Percentiles rank a stretch among this genome's conserved stretches.
These are phyloP conservation scores for Globisporangium ultimum DNA, from an alignment of 352 stramenopile species.

Conservation along the genomic window DNA sequence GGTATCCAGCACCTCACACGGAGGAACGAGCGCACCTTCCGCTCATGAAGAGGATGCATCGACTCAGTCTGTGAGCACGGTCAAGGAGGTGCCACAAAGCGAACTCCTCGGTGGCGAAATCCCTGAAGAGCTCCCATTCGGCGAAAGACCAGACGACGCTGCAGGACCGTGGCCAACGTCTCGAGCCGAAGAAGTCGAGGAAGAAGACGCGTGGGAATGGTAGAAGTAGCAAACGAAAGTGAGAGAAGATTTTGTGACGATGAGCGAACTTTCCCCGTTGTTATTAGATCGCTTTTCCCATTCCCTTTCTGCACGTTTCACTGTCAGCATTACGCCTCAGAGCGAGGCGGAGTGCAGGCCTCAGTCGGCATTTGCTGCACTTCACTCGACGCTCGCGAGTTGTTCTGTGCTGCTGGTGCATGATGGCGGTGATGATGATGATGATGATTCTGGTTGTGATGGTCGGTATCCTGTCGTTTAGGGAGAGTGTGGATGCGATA, in stretches of 20 bases:
- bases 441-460: neutral
- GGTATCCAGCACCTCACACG: neutral
- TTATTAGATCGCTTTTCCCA: too few relatives aligned
- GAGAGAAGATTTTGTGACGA: neutral
- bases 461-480: neutral
- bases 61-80: too few relatives aligned
- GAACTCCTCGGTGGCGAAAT: conserved; percentile 14
- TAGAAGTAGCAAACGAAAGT: conserved; percentile 1
- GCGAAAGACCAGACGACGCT: conserved; percentile 5
- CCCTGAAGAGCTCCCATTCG: conserved; percentile 28
- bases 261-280: neutral
- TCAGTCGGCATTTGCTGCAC: neutral
- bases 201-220: conserved; percentile 34
- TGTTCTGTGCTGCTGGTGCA: neutral
- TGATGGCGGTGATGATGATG: neutral
- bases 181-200: conserved; percentile 43
- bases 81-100: too few relatives aligned
- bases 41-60: neutral
- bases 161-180: conserved; percentile 14
- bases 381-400: neutral
- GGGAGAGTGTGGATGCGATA: conserved; percentile 40
- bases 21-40: too few relatives aligned
- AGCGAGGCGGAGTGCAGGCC: neutral
- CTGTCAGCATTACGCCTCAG: too few relatives aligned
- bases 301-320: too few relatives aligned